Evolutionary conservation across 1,284 basidiomycete genomes (phyloP).

Genomic region (Puccinia triticina): DNA sequence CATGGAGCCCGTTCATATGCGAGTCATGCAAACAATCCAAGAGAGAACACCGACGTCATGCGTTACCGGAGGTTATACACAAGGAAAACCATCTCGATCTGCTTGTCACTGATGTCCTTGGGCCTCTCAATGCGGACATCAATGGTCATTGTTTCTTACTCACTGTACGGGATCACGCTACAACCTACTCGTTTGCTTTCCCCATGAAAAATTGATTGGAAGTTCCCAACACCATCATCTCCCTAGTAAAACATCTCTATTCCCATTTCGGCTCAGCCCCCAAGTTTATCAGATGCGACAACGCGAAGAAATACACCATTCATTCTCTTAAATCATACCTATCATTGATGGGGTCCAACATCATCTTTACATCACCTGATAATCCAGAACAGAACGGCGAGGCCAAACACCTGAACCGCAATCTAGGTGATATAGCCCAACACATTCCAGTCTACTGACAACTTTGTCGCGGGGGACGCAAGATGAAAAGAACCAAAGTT

Average conservation of each 20-base stretch:
- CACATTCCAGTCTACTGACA: neutral
- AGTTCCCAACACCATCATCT: neutral
- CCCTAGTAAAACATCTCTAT: neutral
- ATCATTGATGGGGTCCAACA: too few species aligned
- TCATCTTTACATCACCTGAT: slow-evolving; percentile 4
- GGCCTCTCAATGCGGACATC: neutral
- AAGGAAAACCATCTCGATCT: neutral
- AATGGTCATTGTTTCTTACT: neutral
- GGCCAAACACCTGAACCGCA: slow-evolving; percentile 19
- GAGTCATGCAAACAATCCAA: neutral
- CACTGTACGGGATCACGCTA: neutral
- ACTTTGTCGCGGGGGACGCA: too few species aligned
- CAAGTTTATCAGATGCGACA: neutral
- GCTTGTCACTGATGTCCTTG: neutral
- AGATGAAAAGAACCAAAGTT: too few species aligned
- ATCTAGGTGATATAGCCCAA: slow-evolving; percentile 18
- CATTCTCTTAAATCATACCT: neutral
- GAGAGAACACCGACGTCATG: neutral
- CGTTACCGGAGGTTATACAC: neutral
- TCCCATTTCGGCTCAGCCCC: neutral
- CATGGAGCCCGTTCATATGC: neutral
- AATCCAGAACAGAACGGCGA: slow-evolving; percentile 25
- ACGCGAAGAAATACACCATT: neutral
- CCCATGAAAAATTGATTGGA: neutral
- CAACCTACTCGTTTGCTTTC: slow-evolving; percentile 1